Evolutionary conservation across 2,329 filamentous ascomycete species (phyloP).

Genomic region (Lachnellula cervina): DNA sequence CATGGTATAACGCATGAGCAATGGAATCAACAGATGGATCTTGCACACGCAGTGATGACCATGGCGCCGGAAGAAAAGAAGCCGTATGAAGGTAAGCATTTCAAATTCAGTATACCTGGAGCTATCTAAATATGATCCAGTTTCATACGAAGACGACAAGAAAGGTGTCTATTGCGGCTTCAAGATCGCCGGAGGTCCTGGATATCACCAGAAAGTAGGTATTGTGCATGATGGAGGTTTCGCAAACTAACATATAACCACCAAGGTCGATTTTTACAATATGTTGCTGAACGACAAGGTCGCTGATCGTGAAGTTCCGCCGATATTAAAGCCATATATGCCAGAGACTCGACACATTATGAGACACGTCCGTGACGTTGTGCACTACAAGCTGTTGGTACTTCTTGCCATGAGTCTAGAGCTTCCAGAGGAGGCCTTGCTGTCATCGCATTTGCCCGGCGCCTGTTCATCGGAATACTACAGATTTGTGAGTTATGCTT

Average conservation of each 20-base stretch:
- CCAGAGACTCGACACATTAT: slow-evolving; percentile 28
- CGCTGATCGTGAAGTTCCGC: slow-evolving; percentile 2
- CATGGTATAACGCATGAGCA: slow-evolving; percentile 43
- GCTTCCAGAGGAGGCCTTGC: slow-evolving; percentile 35
- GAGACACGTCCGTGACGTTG: slow-evolving; percentile 27
- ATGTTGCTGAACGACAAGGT: slow-evolving; percentile 12
- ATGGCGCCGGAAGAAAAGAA: slow-evolving; percentile 26
- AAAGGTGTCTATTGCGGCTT: slow-evolving; percentile 30
- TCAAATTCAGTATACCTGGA: too few relatives aligned
- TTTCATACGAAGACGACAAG: slow-evolving; percentile 23
- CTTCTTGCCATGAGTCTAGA: slow-evolving; percentile 37
- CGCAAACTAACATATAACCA: background rate
- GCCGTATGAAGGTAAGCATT: slow-evolving; percentile 29
- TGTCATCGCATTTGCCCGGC: slow-evolving; percentile 33
- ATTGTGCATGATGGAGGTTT: too few relatives aligned
- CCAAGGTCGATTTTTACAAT: slow-evolving; percentile 16
- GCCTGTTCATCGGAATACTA: slow-evolving; percentile 36
- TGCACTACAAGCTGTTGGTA: slow-evolving; percentile 34
- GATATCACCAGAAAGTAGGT: background rate
- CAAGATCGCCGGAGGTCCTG: slow-evolving; percentile 26
- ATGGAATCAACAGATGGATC: slow-evolving; percentile 25
- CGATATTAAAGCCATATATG: slow-evolving; percentile 21
- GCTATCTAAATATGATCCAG: too few relatives aligned
- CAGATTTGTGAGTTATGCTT: slow-evolving; percentile 32
- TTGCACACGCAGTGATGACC: slow-evolving; percentile 30